These are phyloP conservation scores for Melaleuca alternifolia DNA, from an alignment of 345 rosid genomes.

Conservation along the genomic window DNA sequence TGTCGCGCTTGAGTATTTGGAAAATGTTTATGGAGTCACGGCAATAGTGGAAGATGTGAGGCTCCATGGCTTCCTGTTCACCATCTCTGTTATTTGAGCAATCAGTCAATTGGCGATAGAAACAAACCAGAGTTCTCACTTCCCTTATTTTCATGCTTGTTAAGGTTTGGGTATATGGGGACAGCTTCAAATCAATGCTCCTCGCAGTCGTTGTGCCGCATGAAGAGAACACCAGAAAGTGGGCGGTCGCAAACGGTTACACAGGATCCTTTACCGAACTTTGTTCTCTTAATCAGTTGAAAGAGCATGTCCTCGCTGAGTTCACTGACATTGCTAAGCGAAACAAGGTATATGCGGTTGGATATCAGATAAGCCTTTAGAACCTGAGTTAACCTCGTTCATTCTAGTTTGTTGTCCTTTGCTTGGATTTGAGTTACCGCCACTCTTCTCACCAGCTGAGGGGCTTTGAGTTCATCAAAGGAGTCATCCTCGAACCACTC, in stretches of 20 bases:
- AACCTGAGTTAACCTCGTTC: not conserved
- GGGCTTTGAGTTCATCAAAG: conserved; percentile 65
- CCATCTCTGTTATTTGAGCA: not conserved
- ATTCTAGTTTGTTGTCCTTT: not conserved
- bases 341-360: conserved; percentile 40
- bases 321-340: conserved; percentile 49
- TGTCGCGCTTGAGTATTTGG: conserved; percentile 78
- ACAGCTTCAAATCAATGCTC: conserved; percentile 76
- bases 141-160: not conserved
- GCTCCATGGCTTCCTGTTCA: not conserved
- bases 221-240: conserved; percentile 45
- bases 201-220: conserved; percentile 74
- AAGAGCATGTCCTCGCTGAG: conserved; percentile 44
- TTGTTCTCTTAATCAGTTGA: conserved; percentile 56
- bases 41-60: conserved; percentile 70
- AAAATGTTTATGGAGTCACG: conserved; percentile 47
- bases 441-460: conserved; percentile 35
- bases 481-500: conserved; percentile 48
- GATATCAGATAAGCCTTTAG: not conserved
- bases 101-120: not conserved
- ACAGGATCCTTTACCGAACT: conserved; percentile 39
- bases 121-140: not conserved
- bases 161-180: conserved; percentile 90
- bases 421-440: not conserved
- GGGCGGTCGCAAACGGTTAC: conserved; percentile 51